A percentile compares a stretch with the other conserved stretches of the same genome.
phyloP scores from a whole-genome alignment of 1,284 basidiomycete genomes.

The Sanghuangporus baumii region DNA sequence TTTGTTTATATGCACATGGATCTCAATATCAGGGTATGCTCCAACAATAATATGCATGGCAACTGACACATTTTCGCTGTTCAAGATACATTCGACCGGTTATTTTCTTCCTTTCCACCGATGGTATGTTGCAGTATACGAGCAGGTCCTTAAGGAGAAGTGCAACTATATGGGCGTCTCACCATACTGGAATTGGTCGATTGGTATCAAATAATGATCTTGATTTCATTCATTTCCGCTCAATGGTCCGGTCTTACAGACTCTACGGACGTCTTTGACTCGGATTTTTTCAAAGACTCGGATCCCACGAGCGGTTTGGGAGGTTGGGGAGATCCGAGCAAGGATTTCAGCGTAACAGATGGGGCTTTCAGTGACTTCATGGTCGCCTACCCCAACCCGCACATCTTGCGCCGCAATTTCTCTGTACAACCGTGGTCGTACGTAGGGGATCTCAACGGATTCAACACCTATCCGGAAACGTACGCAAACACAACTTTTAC shows the following conservation, averaged over 20 bases:
- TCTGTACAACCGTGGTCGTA: constrained; percentile 27
- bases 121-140: constrained; percentile 30
- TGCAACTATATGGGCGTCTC: constrained; percentile 31
- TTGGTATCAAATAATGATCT: constrained; percentile 22
- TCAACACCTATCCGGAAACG: constrained; percentile 22
- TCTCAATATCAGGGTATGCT: constrained; percentile 24
- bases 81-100: constrained; percentile 32
- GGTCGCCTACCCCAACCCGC: constrained; percentile 30
- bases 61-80: background rate
- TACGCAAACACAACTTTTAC: constrained; percentile 30
- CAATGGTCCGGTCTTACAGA: constrained; percentile 22
- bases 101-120: constrained; percentile 37
- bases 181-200: constrained; percentile 38
- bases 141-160: constrained; percentile 27
- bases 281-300: constrained; percentile 28
- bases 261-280: constrained; percentile 27
- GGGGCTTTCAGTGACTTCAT: constrained; percentile 30
- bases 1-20: constrained; percentile 35
- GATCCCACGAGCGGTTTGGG: constrained; percentile 30
- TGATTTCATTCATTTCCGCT: background rate
- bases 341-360: constrained; percentile 28
- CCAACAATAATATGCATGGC: background rate
- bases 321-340: constrained; percentile 32
- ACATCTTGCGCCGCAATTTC: constrained; percentile 32
- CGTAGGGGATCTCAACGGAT: constrained; percentile 15